Base-by-base conservation (phyloP, 176 grass and related monocot species). In the Ampelocalamus luodianensis region DNA sequence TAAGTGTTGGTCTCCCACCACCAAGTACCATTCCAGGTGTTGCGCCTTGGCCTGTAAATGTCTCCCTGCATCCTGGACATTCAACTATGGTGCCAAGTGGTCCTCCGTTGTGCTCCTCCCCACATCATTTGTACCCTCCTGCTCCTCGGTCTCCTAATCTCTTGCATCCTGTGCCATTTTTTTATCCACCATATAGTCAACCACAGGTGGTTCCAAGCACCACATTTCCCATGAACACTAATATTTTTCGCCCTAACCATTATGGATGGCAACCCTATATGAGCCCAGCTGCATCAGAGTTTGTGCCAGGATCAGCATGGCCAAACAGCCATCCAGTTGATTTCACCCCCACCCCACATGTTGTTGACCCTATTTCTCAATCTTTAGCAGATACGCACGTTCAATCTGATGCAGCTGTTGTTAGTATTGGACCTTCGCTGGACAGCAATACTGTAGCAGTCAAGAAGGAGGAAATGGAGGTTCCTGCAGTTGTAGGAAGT, bases 201-300 rank as follows among this genome's bases (percentile, higher is more conserved):
- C 87, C 90, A 24, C 93, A 92, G 70, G 92, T 87, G 58, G 62
- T 92, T 78, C 93, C 89, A 66, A 90, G 23, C 85, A 91, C 89
- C 55, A 89, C 93, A 49, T 99, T 92, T 85, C 58, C 93, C 78
- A 92, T 99, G 93, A 92, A 81, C 68, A 89, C 68, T 49, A 93
- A 89, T 43, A 95, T 99, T 73, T 95, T 91, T 83, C 88, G 89
- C 26, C 83, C 89, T 74, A 89, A 91, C 48, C 89, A 92, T 85
- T 99, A 92, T 87, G 82, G 93, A 65, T 99, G 96, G 93, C 96
- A 94, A 78, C 74, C 87, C 83, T 95, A 94, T 80, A 92, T 92
- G 81, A 85, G 79, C 36, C 88, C 89, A 76, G 83, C 75, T 69
- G 66, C 71, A 58, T 83, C 93, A 70, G 93, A 99, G 16, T 99